Evolutionary conservation across 2,329 filamentous ascomycete species (phyloP).

Genomic region (Ophiostoma montium): DNA sequence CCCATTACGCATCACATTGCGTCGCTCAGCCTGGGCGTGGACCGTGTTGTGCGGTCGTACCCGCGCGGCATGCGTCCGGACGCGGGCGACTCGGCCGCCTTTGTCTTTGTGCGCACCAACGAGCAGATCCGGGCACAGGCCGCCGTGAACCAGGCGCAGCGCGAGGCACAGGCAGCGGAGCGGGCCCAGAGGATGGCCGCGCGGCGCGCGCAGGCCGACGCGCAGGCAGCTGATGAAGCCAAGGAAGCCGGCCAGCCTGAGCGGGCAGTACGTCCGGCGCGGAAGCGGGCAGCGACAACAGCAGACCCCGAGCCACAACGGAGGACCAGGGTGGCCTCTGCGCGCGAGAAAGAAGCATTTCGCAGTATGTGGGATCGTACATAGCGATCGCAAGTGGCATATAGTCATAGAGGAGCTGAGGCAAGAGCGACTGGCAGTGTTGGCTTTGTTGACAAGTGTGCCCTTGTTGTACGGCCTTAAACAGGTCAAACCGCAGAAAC

Average conservation of each 20-base stretch:
- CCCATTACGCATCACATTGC: background rate
- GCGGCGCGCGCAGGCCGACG: background rate
- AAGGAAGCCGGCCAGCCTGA: background rate
- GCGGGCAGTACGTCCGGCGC: background rate
- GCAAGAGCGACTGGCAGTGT: too few relatives aligned
- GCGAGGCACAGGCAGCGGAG: background rate
- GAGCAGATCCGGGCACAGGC: background rate
- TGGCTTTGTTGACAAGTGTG: too few relatives aligned
- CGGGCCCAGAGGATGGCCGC: background rate
- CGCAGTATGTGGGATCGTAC: too few relatives aligned
- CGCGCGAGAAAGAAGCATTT: too few relatives aligned
- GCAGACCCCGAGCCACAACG: background rate
- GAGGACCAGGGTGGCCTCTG: too few relatives aligned
- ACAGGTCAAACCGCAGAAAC: too few relatives aligned
- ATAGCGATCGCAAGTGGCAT: too few relatives aligned
- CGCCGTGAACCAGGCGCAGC: background rate
- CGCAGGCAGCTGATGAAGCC: background rate
- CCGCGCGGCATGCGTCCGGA: background rate
- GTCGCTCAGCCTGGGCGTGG: slow-evolving; percentile 1
- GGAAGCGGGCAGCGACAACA: background rate
- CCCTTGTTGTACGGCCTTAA: too few relatives aligned
- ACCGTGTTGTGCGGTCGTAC: background rate
- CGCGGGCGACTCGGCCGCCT: background rate
- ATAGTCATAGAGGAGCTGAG: too few relatives aligned
- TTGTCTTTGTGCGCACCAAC: background rate